Percentiles rank a stretch among this genome's conserved stretches.
Evolutionary conservation across 805 yeast species (phyloP).

Genomic region (Yarrowia sp.): DNA sequence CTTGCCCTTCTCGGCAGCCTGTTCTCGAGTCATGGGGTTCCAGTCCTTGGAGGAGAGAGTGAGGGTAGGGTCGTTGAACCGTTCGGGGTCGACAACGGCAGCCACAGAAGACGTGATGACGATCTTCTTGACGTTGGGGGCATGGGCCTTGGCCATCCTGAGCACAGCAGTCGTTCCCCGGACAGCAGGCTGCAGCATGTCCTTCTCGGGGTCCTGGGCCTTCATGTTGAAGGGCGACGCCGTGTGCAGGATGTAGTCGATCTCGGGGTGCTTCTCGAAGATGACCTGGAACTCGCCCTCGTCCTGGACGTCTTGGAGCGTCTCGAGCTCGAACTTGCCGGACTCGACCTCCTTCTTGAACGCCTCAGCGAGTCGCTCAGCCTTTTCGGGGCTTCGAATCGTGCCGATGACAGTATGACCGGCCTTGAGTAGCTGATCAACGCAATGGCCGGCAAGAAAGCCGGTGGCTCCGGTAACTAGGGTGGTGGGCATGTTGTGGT

Average conservation of each 20-base stretch:
- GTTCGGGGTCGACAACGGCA: slow-evolving; percentile 40
- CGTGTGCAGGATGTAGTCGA: slow-evolving; percentile 42
- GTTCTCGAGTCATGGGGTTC: slow-evolving; percentile 41
- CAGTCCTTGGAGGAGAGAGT: slow-evolving; percentile 40
- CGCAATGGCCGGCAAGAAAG: slow-evolving; percentile 47
- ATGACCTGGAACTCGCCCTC: slow-evolving; percentile 49
- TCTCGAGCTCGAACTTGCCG: slow-evolving; percentile 35
- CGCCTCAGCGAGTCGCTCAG: slow-evolving; percentile 36
- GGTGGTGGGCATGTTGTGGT: slow-evolving; percentile 31
- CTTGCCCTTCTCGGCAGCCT: slow-evolving; percentile 25
- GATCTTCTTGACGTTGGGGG: slow-evolving; percentile 39
- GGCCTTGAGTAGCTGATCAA: slow-evolving; percentile 41
- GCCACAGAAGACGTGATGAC: slow-evolving; percentile 54
- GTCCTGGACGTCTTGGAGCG: slow-evolving; percentile 37
- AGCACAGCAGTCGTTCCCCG: slow-evolving; percentile 48
- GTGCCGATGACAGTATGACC: slow-evolving; percentile 50
- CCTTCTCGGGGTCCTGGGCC: slow-evolving; percentile 42
- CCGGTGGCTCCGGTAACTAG: slow-evolving; percentile 50
- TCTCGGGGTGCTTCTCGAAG: slow-evolving; percentile 43
- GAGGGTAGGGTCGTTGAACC: slow-evolving; percentile 29
- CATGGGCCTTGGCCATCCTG: slow-evolving; percentile 41
- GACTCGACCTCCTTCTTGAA: slow-evolving; percentile 30
- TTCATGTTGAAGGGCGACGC: slow-evolving; percentile 43
- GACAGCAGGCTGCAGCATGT: slow-evolving; percentile 48
- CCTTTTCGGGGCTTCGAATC: slow-evolving; percentile 47